Percentiles rank a stretch among this genome's conserved stretches.
Conservation (phyloP, 1,139 yeast species). For the Yamadazyma pseudoaaseri region DNA sequence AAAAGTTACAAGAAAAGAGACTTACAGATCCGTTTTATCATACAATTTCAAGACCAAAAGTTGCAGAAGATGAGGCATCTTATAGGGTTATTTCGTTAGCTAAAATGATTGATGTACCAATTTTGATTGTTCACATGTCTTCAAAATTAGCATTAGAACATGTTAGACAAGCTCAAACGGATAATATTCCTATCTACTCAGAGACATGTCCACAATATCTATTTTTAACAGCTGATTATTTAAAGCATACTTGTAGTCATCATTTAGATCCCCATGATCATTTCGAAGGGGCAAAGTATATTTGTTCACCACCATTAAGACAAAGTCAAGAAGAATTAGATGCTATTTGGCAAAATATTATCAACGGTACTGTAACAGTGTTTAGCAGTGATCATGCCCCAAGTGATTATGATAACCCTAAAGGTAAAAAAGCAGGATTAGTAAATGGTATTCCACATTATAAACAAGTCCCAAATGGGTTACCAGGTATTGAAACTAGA, state of each 20-base stretch:
- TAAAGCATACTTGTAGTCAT: conserved; percentile 26
- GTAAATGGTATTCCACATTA: conserved; percentile 31
- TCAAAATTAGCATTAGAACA: conserved; percentile 39
- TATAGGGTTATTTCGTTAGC: conserved; percentile 44
- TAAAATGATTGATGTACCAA: conserved; percentile 40
- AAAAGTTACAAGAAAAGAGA: conserved; percentile 32
- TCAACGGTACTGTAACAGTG: conserved; percentile 47
- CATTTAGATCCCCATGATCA: conserved; percentile 21
- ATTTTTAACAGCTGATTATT: conserved; percentile 34
- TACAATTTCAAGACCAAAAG: conserved; percentile 42
- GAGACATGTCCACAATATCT: conserved; percentile 53
- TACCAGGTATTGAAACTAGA: conserved; percentile 48
- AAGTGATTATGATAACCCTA: conserved; percentile 33
- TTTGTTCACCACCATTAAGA: conserved; percentile 50
- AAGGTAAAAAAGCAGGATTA: conserved; percentile 39
- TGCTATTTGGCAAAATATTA: conserved; percentile 42
- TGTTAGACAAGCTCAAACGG: conserved; percentile 40
- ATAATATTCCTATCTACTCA: conserved; percentile 38
- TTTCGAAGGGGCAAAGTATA: conserved; percentile 46
- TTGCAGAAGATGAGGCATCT: conserved; percentile 50
- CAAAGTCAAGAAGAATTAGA: conserved; percentile 34
- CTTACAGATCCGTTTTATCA: conserved; percentile 42
- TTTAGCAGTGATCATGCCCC: conserved; percentile 51
- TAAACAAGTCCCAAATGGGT: conserved; percentile 40
- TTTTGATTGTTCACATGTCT: conserved; percentile 48